Evolutionary conservation across 23 red algal genomes (phyloP).

Genomic region (Chondrus crispus): DNA sequence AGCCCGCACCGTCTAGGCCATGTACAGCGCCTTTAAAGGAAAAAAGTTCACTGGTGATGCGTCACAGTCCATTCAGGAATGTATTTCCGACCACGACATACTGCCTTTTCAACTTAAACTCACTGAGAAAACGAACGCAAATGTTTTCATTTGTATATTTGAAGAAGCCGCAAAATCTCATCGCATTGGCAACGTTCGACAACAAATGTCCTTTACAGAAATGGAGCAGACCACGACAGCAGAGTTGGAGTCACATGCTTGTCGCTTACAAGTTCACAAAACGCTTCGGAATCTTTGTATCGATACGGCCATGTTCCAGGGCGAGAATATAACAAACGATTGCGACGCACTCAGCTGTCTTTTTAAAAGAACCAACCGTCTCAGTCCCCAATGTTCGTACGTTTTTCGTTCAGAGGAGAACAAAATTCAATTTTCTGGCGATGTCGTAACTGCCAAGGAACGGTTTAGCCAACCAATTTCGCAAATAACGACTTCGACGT

Average conservation of each 20-base stretch:
- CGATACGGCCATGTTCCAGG: not conserved
- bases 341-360: not conserved
- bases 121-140: not conserved
- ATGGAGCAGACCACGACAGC: not conserved
- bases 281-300: not conserved
- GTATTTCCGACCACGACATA: not conserved
- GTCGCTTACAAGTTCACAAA: not conserved
- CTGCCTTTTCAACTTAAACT: not conserved
- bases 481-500: not conserved
- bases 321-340: not conserved
- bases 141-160: not conserved
- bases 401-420: not conserved
- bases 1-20: not conserved
- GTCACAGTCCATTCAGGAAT: not conserved
- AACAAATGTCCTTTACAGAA: not conserved
- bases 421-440: conserved; percentile 28
- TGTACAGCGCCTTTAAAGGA: not conserved
- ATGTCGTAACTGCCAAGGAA: not conserved
- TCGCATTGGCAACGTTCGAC: not conserved
- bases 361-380: not conserved
- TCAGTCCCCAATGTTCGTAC: conserved; percentile 7
- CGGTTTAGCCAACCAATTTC: not conserved
- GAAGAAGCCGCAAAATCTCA: not conserved
- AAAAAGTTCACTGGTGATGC: not conserved
- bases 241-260: not conserved